A percentile compares a stretch with the other conserved stretches of the same genome.
These are phyloP conservation scores for Chlamydomonas urium DNA, from an alignment of 139 green algal species.

Conservation along the genomic window DNA sequence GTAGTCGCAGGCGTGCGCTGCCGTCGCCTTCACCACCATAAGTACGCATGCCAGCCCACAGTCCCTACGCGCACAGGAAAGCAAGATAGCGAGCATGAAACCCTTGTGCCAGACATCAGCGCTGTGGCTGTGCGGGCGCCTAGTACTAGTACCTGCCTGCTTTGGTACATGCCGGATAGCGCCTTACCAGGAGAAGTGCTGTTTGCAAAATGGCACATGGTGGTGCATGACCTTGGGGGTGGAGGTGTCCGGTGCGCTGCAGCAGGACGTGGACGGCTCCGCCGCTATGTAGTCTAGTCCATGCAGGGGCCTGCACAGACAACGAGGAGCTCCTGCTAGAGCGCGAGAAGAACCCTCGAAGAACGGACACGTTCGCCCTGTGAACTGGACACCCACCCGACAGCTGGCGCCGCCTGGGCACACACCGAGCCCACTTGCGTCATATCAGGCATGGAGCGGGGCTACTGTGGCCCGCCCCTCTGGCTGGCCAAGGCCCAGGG, in stretches of 20 bases:
- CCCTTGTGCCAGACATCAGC: background rate
- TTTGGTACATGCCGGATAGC: no score
- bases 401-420: no score
- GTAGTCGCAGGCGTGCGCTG: slow-evolving; percentile 38
- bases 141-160: no score
- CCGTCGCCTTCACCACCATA: slow-evolving; percentile 73
- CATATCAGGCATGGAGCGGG: slow-evolving; percentile 7
- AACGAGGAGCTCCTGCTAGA: no score
- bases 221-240: background rate
- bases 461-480: no score
- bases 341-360: no score
- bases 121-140: no score
- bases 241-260: background rate
- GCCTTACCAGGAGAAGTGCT: slow-evolving; percentile 36
- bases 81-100: background rate
- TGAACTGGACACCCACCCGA: no score
- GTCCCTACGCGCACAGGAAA: slow-evolving; percentile 60
- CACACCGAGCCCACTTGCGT: background rate
- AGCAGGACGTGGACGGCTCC: slow-evolving; percentile 2
- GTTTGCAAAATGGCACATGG: slow-evolving; percentile 23
- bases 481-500: no score
- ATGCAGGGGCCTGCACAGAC: background rate
- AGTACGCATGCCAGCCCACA: slow-evolving; percentile 86
- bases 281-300: background rate
- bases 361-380: no score